phyloP scores from a whole-genome alignment of 805 yeast species.

The Nakazawaea holstii region DNA sequence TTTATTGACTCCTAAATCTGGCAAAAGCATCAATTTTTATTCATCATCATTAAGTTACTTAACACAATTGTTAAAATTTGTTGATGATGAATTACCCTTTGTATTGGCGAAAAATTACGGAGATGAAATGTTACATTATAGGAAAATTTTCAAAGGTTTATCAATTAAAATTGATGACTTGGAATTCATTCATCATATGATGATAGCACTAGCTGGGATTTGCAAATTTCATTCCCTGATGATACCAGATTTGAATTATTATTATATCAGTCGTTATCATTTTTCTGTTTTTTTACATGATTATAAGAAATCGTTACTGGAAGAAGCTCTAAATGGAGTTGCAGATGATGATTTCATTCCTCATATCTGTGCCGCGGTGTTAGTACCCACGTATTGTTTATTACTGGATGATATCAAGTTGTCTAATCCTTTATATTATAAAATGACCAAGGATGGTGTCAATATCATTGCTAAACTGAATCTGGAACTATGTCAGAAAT shows the following conservation, averaged over 20 bases:
- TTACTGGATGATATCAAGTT: not conserved
- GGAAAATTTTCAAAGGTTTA: no score
- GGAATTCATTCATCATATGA: not conserved
- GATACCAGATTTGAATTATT: not conserved
- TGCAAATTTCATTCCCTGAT: not conserved
- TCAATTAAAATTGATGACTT: not conserved
- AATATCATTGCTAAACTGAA: not conserved
- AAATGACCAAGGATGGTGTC: not conserved
- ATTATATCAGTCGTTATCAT: not conserved
- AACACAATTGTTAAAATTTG: no score
- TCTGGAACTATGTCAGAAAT: not conserved
- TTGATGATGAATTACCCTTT: no score
- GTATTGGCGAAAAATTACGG: no score
- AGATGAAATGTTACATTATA: no score
- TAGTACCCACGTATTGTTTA: not conserved
- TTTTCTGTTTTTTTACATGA: not conserved
- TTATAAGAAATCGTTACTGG: not conserved
- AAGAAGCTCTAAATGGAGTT: no score
- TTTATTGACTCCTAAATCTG: not conserved
- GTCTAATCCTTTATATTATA: not conserved
- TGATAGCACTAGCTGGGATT: not conserved
- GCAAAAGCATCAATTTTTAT: not conserved
- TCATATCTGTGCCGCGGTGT: not conserved
- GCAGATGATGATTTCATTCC: not conserved
- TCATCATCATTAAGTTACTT: no score